Evolutionary conservation across 2,329 filamentous ascomycete genomes (phyloP), one percentile per base, ranked within the genome.

Genomic region (Fusarium siculi): DNA sequence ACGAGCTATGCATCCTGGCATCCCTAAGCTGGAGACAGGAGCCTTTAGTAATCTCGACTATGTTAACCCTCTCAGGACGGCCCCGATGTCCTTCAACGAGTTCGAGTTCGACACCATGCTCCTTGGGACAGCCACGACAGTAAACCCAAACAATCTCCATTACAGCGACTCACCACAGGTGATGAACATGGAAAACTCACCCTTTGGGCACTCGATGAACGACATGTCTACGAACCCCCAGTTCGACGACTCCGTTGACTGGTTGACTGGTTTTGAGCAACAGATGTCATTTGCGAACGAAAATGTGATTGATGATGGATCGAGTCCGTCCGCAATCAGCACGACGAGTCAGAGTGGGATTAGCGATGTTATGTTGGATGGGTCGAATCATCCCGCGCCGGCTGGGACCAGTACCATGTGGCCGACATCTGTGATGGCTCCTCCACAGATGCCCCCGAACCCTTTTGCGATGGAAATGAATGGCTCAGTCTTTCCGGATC

Each of bases 251-350:
- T 89, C 87, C 75, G 94, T 96, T 80, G 93, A 95, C 77, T 98
- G 95, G 95, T 79, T 90, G 72, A 92, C 92, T 66, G 93, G 93
- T 28, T 93, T 97, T 80, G 94, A 96, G 72, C 90, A 92, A 77
- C 90, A 93, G 50, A 90, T 96, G 86, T 89, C 89, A 12, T 91
- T 94, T 80, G 84, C 86, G 62, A 93, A 92, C 77, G 95, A 97
- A 76, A 92, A 91, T 74, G 94, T 93, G 34, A 89, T 98, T 60
- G 96, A 97, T 60, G 96, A 97, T 77, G 95, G 93, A 66, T 98
- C 96, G 16, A 98, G 96, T 19, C 96, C 96, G 21, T 98, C 96
- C 14, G 95, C 95, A 52, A 96, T 98, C 81, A 98, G 96, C 84
- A 97, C 94, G 47, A 94, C 93, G 66, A 98, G 95, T 82, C 95